Conservation (phyloP, 2,329 filamentous ascomycete species). For the Penicillium griseofulvum region DNA sequence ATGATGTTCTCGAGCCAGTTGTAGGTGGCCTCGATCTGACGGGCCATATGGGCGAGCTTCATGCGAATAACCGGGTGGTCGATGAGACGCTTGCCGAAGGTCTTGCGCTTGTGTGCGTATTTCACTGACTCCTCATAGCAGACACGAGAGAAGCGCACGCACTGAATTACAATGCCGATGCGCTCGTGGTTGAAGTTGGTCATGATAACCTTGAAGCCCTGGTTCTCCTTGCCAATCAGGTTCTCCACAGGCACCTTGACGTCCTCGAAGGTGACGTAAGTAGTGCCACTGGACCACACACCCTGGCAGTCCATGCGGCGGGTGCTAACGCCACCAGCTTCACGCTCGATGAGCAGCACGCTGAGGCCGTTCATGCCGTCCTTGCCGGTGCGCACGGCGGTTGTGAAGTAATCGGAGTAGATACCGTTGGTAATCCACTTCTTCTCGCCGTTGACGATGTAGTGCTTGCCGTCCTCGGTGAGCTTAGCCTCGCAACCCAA, state of each 20-base stretch:
- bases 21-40: slow-evolving; percentile 95
- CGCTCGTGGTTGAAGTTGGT: slow-evolving; percentile 99
- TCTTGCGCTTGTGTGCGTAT: slow-evolving; percentile 94
- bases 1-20: slow-evolving; percentile 95
- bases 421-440: slow-evolving; percentile 99
- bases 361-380: slow-evolving; percentile 90
- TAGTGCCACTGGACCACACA: slow-evolving; percentile 92
- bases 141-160: slow-evolving; percentile 88
- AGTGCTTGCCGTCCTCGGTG: slow-evolving; percentile 93
- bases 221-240: slow-evolving; percentile 94
- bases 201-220: slow-evolving; percentile 97
- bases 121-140: slow-evolving; percentile 96
- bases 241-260: slow-evolving; percentile 99
- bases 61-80: slow-evolving; percentile 96
- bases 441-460: slow-evolving; percentile 99
- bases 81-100: slow-evolving; percentile 94
- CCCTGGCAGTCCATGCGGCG: slow-evolving; percentile 98
- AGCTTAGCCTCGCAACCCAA: slow-evolving; percentile 94
- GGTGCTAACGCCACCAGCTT: slow-evolving; percentile 79
- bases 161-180: slow-evolving; percentile 98
- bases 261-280: slow-evolving; percentile 97
- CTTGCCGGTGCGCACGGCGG: slow-evolving; percentile 84
- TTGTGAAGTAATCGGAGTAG: slow-evolving; percentile 97
- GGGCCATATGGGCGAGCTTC: slow-evolving; percentile 97
- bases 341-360: slow-evolving; percentile 87